phyloP scores from a whole-genome alignment of 164 flowering plant genomes.

The Chloranthus sessilifolius region DNA sequence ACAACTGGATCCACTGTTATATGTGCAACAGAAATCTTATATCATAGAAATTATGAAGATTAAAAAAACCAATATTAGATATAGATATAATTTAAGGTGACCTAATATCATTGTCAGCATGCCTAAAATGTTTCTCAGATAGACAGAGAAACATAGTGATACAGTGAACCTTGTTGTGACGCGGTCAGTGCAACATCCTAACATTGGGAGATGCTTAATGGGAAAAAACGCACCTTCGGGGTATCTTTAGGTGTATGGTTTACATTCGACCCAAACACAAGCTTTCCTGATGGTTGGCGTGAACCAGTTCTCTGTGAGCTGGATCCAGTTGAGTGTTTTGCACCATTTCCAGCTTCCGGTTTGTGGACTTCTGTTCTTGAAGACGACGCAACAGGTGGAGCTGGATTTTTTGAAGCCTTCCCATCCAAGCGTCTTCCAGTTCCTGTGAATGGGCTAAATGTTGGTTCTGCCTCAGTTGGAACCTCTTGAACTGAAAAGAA shows the following conservation, averaged over 20 bases:
- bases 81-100: no score
- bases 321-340: constrained; percentile 35
- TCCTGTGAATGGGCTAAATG: constrained; percentile 76
- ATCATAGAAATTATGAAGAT: no score
- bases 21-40: no score
- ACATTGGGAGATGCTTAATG: neutral
- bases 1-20: no score
- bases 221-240: constrained; percentile 32
- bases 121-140: no score
- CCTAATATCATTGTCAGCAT: no score
- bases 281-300: constrained; percentile 82
- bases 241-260: constrained; percentile 41
- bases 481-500: constrained; percentile 50
- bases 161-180: no score
- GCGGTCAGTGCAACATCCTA: no score
- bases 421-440: constrained; percentile 87
- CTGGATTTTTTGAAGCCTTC: constrained; percentile 41
- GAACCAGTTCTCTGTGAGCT: constrained; percentile 37
- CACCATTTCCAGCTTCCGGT: constrained; percentile 28
- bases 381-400: constrained; percentile 43
- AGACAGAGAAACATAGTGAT: no score
- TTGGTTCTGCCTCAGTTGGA: constrained; percentile 58
- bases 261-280: constrained; percentile 77
- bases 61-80: no score
- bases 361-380: constrained; percentile 41